Evolutionary conservation across 352 stramenopile species (phyloP).

Genomic region (Globisporangium cederbergense): DNA sequence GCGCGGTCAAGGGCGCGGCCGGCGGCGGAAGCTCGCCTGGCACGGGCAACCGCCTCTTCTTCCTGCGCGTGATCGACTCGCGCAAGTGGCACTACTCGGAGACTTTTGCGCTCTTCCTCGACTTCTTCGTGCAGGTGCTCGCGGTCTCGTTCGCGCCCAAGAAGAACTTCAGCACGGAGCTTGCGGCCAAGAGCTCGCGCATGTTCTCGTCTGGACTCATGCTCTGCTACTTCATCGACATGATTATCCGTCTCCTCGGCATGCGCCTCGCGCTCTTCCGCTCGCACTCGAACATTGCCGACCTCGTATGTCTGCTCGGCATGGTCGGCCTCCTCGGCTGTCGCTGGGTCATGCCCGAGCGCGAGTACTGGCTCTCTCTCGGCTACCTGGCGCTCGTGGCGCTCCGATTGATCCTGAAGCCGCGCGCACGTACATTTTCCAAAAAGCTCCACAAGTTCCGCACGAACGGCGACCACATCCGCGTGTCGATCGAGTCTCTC

Average conservation of each 20-base stretch:
- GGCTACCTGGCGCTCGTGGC: conserved; percentile 67
- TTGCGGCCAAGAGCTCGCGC: conserved; percentile 66
- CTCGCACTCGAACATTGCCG: conserved; percentile 80
- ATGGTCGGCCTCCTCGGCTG: conserved; percentile 54
- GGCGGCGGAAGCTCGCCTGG: conserved; percentile 5
- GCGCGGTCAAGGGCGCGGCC: conserved; percentile 48
- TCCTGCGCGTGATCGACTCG: conserved; percentile 80
- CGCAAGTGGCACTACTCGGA: conserved; percentile 89
- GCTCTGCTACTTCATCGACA: conserved; percentile 82
- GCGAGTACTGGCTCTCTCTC: conserved; percentile 72
- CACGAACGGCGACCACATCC: conserved; percentile 81
- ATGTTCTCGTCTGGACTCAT: conserved; percentile 74
- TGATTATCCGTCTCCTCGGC: conserved; percentile 72
- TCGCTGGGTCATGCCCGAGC: conserved; percentile 48
- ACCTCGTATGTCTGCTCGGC: conserved; percentile 65
- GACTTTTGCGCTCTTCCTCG: conserved; percentile 79
- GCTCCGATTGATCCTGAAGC: conserved; percentile 81
- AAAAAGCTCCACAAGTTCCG: conserved; percentile 89
- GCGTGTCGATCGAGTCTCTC: conserved; percentile 83
- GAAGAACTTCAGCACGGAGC: conserved; percentile 51
- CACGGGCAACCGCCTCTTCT: conserved; percentile 73
- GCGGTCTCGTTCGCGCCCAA: conserved; percentile 75
- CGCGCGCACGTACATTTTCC: conserved; percentile 73
- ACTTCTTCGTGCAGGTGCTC: conserved; percentile 84
- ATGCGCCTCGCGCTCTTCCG: conserved; percentile 72